Evolutionary conservation across 2,329 filamentous ascomycete genomes (phyloP), one percentile per base, ranked within the genome.

Genomic region (Diaporthe ampelina): DNA sequence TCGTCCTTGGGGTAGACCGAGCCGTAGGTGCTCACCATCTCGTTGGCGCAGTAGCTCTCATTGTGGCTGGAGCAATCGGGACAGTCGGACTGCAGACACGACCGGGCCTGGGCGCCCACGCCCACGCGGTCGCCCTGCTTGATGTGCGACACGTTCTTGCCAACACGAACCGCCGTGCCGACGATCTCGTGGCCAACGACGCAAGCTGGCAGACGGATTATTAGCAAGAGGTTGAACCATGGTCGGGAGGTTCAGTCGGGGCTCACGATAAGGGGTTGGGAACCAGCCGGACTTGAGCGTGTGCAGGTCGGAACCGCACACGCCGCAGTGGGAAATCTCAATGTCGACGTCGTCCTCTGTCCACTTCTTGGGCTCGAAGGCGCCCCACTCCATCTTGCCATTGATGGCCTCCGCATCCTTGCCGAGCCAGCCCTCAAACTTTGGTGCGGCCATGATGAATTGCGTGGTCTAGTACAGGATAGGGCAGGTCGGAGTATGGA

Each of bases 301-400:
- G 80, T 91, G 89, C 40, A 91, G 40, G 76, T 91, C 90, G 1
- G 87, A 88, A 75, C 88, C 90, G 77, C 91, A 92, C 72, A 92
- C 86, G 74, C 90, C 90, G 76, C 89, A 92, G 82, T 91, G 89
- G 21, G 89, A 88, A 74, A 92, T 83, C 76, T 88, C 84, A 73
- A 92, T 90, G 78, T 92, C 90, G 68, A 92, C 81, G 75, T 92
- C 89, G 32, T 86, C 88, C 78, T 92, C 90, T 29, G 89, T 87
- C 87, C 89, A 92, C 37, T 83, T 82, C 83, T 92, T 92, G 40
- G 89, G 89, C 79, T 90, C 84, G 69, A 86, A 91, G 65, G 87
- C 80, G 26, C 82, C 82, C 86, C 86, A 88, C 63, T 85, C 82
- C 86, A 88, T 88, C 71, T 87, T 86, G 73, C 86, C 86, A 11